Percentiles rank a stretch among this genome's conserved stretches.
phyloP scores from a whole-genome alignment of 2,329 filamentous ascomycete species.

The Emergomyces orientalis region DNA sequence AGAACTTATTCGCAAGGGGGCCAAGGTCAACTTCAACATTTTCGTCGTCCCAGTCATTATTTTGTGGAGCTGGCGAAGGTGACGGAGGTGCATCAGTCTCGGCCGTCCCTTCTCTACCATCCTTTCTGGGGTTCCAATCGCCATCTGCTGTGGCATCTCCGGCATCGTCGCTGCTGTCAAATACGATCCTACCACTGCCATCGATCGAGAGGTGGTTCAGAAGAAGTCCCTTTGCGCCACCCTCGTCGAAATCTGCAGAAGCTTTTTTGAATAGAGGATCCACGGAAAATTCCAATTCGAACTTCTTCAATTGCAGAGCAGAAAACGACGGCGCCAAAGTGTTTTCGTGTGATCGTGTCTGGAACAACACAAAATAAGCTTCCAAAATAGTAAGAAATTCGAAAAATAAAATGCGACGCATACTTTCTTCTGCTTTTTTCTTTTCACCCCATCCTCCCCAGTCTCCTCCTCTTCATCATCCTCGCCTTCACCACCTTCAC shows the following conservation, averaged over 20 bases:
- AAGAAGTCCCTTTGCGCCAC: constrained; percentile 86
- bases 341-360: constrained; percentile 76
- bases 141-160: constrained; percentile 42
- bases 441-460: constrained; percentile 38
- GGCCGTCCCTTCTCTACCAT: constrained; percentile 33
- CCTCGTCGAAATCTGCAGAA: constrained; percentile 95
- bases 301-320: constrained; percentile 87
- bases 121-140: constrained; percentile 25
- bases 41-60: constrained; percentile 33
- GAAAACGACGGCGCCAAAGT: constrained; percentile 84
- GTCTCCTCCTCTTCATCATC: constrained; percentile 47
- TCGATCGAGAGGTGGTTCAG: constrained; percentile 97
- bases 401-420: background rate
- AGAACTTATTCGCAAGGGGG: constrained; percentile 68
- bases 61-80: constrained; percentile 25
- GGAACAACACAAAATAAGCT: constrained; percentile 23
- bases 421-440: constrained; percentile 64
- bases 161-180: constrained; percentile 90
- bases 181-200: constrained; percentile 82
- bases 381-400: background rate
- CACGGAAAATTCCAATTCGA: constrained; percentile 92
- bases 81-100: constrained; percentile 36
- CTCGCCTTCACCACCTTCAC: constrained; percentile 54
- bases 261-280: constrained; percentile 99
- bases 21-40: constrained; percentile 71